Evolutionary conservation across 768 basidiomycete genomes (phyloP).

Genomic region (Boletus tomentosulus): DNA sequence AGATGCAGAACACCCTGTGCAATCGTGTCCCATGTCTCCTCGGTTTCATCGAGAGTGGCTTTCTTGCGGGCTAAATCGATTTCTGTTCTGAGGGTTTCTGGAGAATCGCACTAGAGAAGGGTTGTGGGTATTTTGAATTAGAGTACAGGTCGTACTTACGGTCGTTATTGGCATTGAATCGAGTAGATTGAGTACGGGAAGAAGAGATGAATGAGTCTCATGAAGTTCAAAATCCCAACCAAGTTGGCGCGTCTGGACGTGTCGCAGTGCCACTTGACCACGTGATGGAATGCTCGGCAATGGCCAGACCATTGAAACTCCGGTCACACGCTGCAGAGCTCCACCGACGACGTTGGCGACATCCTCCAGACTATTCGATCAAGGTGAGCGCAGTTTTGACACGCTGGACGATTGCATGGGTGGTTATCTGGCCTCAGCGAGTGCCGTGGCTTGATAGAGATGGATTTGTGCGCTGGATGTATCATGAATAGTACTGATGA

Average conservation of each 20-base stretch:
- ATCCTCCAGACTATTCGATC: constrained; percentile 16
- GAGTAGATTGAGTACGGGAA: neutral
- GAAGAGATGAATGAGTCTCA: constrained; percentile 10
- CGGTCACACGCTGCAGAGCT: constrained; percentile 7
- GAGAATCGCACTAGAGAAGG: constrained; percentile 29
- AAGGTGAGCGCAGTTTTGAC: constrained; percentile 24
- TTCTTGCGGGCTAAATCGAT: constrained; percentile 41
- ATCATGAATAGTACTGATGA: constrained; percentile 15
- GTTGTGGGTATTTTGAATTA: neutral
- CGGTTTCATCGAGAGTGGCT: constrained; percentile 55
- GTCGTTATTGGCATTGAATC: constrained; percentile 29
- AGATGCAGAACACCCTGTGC: constrained; percentile 45
- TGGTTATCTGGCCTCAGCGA: neutral
- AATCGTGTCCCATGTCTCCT: constrained; percentile 78
- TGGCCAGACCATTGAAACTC: constrained; percentile 22
- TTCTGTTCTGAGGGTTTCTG: constrained; percentile 33
- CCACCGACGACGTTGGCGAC: constrained; percentile 13
- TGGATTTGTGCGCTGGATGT: constrained; percentile 20
- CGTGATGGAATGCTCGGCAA: constrained; percentile 24
- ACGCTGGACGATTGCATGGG: neutral
- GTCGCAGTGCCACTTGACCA: constrained; percentile 18
- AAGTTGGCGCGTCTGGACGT: constrained; percentile 17
- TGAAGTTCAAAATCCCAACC: constrained; percentile 16
- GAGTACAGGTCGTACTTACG: neutral
- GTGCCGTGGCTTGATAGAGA: neutral